Evolutionary conservation across 1,284 basidiomycete species (phyloP), one percentile per base, ranked within the genome.

Genomic region (Bjerkandera adusta): DNA sequence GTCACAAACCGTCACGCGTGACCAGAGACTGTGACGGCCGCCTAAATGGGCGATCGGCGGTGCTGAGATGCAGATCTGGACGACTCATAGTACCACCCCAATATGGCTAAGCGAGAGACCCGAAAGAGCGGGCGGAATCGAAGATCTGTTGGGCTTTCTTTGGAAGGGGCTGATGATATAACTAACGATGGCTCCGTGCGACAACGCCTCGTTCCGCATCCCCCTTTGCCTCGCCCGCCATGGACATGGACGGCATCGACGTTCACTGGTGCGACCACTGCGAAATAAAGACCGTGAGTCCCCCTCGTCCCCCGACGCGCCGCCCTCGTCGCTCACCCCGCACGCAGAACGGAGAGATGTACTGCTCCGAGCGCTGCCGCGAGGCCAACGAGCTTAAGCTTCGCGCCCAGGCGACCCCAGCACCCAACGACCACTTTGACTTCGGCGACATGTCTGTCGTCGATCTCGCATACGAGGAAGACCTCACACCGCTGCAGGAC

Each of bases 381-480:
- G 33, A 30, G 18, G 29, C 11, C 18, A 25, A 40, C 38, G 30
- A 24, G 25, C 18, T 7, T 27, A 40, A 16, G 38, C 24, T 20
- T 34, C 46, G 18, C 47, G 36, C 33, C 47, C 16, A 27, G 30
- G 22, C 43, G 21, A 20, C 35, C 46, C 38, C 38, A 24, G 8
- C 30, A 5, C 38, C 26, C 27, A 22, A 32, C 27, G 24, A 41
- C 30, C 36, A 40, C 16, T 13, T 12, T 40, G 36, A 51, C 52
- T 41, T 52, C 46, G 39, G 48, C 42, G 45, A 40, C 45, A 47
- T 45, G 52, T 51, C 54, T 49, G 53, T 43, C 36, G 49, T 53
- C 51, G 48, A 48, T 51, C 51, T 53, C 51, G 72, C 54, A 73
- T n/a, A n/a, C n/a, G 70, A 54, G 66, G 77, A 52, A 81, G 83